A percentile compares a stretch with the other conserved stretches of the same genome.
Conservation (phyloP, 257 asterid genomes). For the Coffea canephora region DNA sequence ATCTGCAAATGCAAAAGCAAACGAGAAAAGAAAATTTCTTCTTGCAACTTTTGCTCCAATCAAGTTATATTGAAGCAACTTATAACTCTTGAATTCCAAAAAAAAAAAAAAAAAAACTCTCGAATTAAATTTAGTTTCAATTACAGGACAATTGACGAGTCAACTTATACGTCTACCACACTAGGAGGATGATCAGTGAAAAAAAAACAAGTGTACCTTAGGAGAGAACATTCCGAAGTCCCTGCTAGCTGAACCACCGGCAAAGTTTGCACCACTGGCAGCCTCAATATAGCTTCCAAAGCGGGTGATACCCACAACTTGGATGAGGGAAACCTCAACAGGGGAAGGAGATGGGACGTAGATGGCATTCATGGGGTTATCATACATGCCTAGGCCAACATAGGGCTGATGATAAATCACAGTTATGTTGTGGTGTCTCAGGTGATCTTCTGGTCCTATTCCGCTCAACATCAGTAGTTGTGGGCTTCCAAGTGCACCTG, state of each 20-base stretch:
- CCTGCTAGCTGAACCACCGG: slow-evolving; percentile 12
- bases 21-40: too few relatives aligned
- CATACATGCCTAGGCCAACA: slow-evolving; percentile 90
- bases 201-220: slow-evolving; percentile 36
- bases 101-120: neutral
- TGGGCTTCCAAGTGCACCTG: slow-evolving; percentile 96
- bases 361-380: slow-evolving; percentile 91
- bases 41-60: neutral
- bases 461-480: slow-evolving; percentile 85
- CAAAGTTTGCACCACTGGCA: slow-evolving; percentile 75
- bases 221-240: slow-evolving; percentile 85
- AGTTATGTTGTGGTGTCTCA: slow-evolving; percentile 51
- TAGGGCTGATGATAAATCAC: slow-evolving; percentile 63
- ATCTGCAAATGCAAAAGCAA: slow-evolving; percentile 39
- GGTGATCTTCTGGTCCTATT: slow-evolving; percentile 58
- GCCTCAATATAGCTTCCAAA: slow-evolving; percentile 61
- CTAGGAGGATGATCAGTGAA: neutral
- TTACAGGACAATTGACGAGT: neutral
- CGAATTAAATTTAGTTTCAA: neutral
- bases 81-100: neutral
- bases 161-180: too few relatives aligned
- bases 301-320: slow-evolving; percentile 83
- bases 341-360: slow-evolving; percentile 74
- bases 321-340: slow-evolving; percentile 83
- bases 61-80: neutral